Evolutionary conservation across 2,329 filamentous ascomycete genomes (phyloP).

Genomic region (Metarhizium anisopliae): DNA sequence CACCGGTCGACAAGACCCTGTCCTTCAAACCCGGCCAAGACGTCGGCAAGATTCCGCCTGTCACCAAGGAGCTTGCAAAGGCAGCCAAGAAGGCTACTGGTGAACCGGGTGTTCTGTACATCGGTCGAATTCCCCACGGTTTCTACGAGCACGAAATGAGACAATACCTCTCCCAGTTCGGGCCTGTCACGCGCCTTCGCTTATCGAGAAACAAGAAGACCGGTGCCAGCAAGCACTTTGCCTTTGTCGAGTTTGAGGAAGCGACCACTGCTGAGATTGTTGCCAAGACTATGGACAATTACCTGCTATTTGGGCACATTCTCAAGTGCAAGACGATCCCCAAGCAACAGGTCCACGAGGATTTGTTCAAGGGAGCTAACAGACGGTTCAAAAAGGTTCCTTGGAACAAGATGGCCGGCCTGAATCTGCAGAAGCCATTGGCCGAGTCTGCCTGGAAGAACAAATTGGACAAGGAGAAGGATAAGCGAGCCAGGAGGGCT

Average conservation of each 20-base stretch:
- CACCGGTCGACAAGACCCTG: slow-evolving; percentile 24
- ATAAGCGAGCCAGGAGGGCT: slow-evolving; percentile 57
- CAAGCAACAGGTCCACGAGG: slow-evolving; percentile 65
- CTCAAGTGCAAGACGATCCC: slow-evolving; percentile 78
- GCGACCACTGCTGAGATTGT: slow-evolving; percentile 78
- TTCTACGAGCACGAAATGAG: slow-evolving; percentile 97
- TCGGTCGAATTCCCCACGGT: slow-evolving; percentile 82
- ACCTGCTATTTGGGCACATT: slow-evolving; percentile 89
- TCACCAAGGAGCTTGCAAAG: slow-evolving; percentile 35
- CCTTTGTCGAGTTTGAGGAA: slow-evolving; percentile 84
- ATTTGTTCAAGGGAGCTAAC: slow-evolving; percentile 86
- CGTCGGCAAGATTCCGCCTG: slow-evolving; percentile 41
- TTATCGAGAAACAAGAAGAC: slow-evolving; percentile 89
- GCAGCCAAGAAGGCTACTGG: slow-evolving; percentile 34
- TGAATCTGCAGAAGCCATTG: slow-evolving; percentile 62
- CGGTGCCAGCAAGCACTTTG: slow-evolving; percentile 85
- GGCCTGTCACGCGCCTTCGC: slow-evolving; percentile 66
- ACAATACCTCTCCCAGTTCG: slow-evolving; percentile 90
- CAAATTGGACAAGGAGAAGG: slow-evolving; percentile 64
- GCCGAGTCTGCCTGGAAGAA: slow-evolving; percentile 70
- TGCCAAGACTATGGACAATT: slow-evolving; percentile 94
- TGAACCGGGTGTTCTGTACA: slow-evolving; percentile 73
- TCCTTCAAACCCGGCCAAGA: slow-evolving; percentile 39
- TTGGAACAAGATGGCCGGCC: slow-evolving; percentile 76
- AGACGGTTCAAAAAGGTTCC: slow-evolving; percentile 82